These are phyloP conservation scores for Punica granatum DNA, from an alignment of 345 rosid genomes.

Conservation along the genomic window DNA sequence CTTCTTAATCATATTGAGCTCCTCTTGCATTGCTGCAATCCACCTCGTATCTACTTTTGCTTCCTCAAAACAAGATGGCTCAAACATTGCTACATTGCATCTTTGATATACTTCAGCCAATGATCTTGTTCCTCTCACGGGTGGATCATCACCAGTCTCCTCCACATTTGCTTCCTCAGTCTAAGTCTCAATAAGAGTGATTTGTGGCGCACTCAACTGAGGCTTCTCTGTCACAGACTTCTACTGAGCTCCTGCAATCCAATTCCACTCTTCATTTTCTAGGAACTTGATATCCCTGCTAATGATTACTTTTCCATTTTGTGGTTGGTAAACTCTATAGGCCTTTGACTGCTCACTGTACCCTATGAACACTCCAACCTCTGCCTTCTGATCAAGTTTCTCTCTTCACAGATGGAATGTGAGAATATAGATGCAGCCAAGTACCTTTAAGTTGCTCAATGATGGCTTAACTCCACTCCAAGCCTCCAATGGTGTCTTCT, in stretches of 20 bases:
- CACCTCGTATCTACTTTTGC: too few relatives aligned
- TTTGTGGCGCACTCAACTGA: too few relatives aligned
- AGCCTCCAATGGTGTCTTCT: too few relatives aligned
- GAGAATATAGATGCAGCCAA: constrained; percentile 8
- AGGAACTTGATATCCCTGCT: constrained; percentile 2
- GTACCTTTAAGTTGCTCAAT: not conserved
- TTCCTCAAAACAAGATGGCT: too few relatives aligned
- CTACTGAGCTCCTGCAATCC: not conserved
- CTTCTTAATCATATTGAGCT: too few relatives aligned
- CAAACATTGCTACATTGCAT: too few relatives aligned
- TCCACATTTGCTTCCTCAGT: too few relatives aligned
- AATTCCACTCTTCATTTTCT: not conserved
- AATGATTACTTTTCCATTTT: not conserved
- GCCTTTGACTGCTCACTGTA: constrained; percentile 13
- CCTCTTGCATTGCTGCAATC: too few relatives aligned
- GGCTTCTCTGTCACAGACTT: too few relatives aligned
- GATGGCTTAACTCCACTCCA: too few relatives aligned
- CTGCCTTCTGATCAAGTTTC: constrained; percentile 13
- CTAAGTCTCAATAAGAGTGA: too few relatives aligned
- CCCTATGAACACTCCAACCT: constrained; percentile 11
- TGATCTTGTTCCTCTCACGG: not conserved
- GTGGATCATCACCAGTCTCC: not conserved
- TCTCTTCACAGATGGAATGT: constrained; percentile 10
- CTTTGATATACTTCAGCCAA: too few relatives aligned
- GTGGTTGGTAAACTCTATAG: constrained; percentile 8